phyloP scores from a whole-genome alignment of 805 yeast species.

The Candida multigemmis region DNA sequence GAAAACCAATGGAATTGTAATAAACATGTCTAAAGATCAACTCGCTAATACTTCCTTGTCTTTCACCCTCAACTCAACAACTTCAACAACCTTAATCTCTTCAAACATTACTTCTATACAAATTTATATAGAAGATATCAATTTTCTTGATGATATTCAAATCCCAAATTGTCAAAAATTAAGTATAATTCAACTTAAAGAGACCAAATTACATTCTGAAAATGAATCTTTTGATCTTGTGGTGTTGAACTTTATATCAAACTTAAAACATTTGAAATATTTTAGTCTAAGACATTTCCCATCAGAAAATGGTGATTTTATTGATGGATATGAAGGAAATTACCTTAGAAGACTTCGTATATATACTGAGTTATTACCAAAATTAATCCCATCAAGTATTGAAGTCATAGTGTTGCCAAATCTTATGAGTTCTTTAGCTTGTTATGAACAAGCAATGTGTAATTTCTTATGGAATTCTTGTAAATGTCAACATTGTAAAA shows the following conservation, averaged over 20 bases:
- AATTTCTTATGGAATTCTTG: slow-evolving; percentile 72
- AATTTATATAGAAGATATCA: too few relatives aligned
- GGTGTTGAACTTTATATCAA: not conserved
- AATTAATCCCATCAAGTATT: slow-evolving; percentile 6
- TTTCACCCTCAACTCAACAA: too few relatives aligned
- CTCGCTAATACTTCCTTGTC: too few relatives aligned
- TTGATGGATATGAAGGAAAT: slow-evolving; percentile 66
- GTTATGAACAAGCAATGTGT: slow-evolving; percentile 61
- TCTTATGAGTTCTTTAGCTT: slow-evolving; percentile 46
- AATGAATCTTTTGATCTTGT: not conserved
- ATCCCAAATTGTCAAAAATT: too few relatives aligned
- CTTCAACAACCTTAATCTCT: too few relatives aligned
- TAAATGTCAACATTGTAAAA: slow-evolving; percentile 46
- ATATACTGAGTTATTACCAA: too few relatives aligned
- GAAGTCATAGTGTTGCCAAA: slow-evolving; percentile 45
- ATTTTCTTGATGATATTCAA: too few relatives aligned
- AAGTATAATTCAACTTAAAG: too few relatives aligned
- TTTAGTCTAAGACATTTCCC: slow-evolving; percentile 48
- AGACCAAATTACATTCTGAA: too few relatives aligned
- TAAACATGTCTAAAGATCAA: too few relatives aligned
- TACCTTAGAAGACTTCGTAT: slow-evolving; percentile 48
- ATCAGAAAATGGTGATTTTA: slow-evolving; percentile 45
- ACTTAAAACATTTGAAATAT: slow-evolving; percentile 24
- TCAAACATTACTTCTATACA: too few relatives aligned
- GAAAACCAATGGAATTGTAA: too few relatives aligned